phyloP scores from a whole-genome alignment of 495 filamentous ascomycete genomes.

The Talaromyces trachyspermus region DNA sequence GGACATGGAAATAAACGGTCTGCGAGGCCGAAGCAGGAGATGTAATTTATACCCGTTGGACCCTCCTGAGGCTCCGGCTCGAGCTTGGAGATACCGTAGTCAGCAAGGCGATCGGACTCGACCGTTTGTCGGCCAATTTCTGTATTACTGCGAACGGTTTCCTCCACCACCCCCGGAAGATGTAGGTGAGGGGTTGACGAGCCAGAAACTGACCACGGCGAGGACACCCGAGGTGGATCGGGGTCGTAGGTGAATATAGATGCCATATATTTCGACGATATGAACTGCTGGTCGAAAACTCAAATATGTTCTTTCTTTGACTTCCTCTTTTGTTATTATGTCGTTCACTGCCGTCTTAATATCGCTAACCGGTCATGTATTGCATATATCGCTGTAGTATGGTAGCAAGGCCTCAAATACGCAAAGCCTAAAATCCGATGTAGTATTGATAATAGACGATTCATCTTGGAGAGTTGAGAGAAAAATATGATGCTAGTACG shows the following conservation, averaged over 20 bases:
- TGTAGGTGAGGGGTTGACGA: slow-evolving; percentile 38
- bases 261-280: slow-evolving; percentile 51
- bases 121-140: slow-evolving; percentile 19
- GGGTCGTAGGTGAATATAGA: slow-evolving; percentile 94
- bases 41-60: slow-evolving; percentile 93
- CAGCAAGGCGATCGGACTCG: slow-evolving; percentile 48
- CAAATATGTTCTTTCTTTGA: too few species aligned
- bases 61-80: slow-evolving; percentile 91
- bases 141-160: slow-evolving; percentile 19
- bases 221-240: slow-evolving; percentile 77
- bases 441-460: background rate
- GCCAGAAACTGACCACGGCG: slow-evolving; percentile 68
- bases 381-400: background rate
- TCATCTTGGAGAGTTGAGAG: slow-evolving; percentile 3
- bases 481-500: too few species aligned
- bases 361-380: too few species aligned
- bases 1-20: slow-evolving; percentile 58
- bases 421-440: slow-evolving; percentile 5
- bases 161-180: slow-evolving; percentile 17
- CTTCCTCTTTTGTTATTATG: too few species aligned
- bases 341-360: too few species aligned
- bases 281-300: background rate
- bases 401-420: slow-evolving; percentile 1
- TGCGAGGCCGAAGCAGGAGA: slow-evolving; percentile 72
- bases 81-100: slow-evolving; percentile 67